Evolutionary conservation across 306 rosid species (phyloP).

Genomic region (Castanea sativa): DNA sequence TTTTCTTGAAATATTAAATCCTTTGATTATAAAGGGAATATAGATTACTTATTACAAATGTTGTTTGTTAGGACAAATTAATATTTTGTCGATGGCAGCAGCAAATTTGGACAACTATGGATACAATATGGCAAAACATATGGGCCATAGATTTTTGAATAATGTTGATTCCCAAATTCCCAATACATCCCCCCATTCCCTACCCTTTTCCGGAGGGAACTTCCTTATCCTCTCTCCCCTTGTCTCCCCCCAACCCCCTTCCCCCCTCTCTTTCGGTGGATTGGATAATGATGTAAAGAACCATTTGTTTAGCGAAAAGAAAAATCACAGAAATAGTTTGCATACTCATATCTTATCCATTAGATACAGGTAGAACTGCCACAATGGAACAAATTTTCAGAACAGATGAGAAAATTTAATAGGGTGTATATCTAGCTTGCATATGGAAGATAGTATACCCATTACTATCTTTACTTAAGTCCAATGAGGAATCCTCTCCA

Average conservation of each 20-base stretch:
- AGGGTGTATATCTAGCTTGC: background rate
- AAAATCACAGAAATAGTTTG: too few species aligned
- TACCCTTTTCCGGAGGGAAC: background rate
- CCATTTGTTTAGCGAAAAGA: background rate
- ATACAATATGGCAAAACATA: background rate
- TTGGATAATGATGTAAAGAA: background rate
- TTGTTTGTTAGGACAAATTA: background rate
- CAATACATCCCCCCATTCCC: background rate
- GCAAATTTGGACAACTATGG: background rate
- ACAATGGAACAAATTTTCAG: background rate
- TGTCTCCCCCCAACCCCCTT: background rate
- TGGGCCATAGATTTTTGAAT: background rate
- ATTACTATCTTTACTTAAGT: background rate
- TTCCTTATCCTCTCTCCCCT: background rate
- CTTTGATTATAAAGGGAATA: too few species aligned
- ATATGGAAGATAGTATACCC: background rate
- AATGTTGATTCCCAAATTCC: background rate
- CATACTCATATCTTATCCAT: background rate
- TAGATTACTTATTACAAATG: too few species aligned
- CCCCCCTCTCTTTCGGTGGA: background rate
- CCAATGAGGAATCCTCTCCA: too few species aligned
- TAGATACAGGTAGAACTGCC: background rate
- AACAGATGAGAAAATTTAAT: background rate
- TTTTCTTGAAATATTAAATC: background rate
- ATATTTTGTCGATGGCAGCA: background rate